Conservation (phyloP, 2,329 filamentous ascomycete species). For the Pseudogymnoascus sp. region DNA sequence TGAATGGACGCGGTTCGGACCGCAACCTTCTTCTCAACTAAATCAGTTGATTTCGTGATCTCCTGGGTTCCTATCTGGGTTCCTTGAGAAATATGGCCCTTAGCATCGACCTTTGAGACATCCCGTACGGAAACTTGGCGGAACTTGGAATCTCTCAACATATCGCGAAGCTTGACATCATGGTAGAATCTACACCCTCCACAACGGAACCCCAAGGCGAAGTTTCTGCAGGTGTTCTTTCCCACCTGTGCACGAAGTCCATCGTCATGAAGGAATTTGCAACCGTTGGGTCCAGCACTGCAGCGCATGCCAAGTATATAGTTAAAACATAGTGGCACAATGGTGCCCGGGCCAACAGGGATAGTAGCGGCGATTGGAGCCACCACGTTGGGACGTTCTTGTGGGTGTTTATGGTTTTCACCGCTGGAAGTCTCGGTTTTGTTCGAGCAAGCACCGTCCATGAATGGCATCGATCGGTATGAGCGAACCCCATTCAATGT, state of each 20-base stretch:
- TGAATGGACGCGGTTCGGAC: conserved; percentile 36
- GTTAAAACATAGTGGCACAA: background rate
- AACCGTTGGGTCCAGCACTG: background rate
- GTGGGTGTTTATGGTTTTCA: background rate
- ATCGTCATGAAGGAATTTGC: background rate
- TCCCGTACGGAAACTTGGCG: background rate
- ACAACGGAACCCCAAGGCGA: background rate
- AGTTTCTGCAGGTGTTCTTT: background rate
- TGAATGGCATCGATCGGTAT: background rate
- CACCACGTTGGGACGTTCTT: background rate
- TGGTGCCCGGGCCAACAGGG: background rate
- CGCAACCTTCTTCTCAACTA: conserved; percentile 34
- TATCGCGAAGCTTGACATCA: background rate
- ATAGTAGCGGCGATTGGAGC: background rate
- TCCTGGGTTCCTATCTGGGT: background rate
- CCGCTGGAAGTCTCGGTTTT: background rate
- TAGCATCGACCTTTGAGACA: background rate
- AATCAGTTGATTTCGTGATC: background rate
- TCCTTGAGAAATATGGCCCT: background rate
- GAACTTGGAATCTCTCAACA: background rate
- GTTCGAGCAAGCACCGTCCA: background rate
- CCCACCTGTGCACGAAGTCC: background rate
- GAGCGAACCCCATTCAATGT: background rate
- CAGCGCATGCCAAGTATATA: background rate
- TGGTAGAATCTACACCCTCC: background rate